phyloP scores from a whole-genome alignment of 2,329 filamentous ascomycete genomes.

The Aspergillus puulaauensis region DNA sequence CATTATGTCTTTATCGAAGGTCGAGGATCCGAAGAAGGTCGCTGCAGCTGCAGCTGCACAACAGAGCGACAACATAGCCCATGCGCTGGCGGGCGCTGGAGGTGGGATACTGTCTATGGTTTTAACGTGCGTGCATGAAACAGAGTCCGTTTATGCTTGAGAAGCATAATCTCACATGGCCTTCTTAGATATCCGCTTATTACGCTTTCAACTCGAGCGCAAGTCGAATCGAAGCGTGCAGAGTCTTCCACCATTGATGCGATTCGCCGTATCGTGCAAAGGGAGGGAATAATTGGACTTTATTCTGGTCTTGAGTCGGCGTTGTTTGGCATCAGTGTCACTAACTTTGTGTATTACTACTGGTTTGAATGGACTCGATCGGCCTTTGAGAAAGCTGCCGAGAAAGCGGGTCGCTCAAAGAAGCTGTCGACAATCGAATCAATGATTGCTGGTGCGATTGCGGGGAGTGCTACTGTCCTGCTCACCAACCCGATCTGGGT shows the following conservation, averaged over 20 bases:
- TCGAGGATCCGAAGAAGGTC: slow-evolving; percentile 34
- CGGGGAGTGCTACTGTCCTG: slow-evolving; percentile 89
- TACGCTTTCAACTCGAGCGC: slow-evolving; percentile 93
- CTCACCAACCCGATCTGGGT: slow-evolving; percentile 99
- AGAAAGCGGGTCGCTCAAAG: slow-evolving; percentile 69
- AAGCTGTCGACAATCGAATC: slow-evolving; percentile 89
- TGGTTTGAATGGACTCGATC: slow-evolving; percentile 97
- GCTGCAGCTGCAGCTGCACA: slow-evolving; percentile 65
- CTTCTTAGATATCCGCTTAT: slow-evolving; percentile 83
- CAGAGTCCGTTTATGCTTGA: background rate
- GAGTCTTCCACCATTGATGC: slow-evolving; percentile 82
- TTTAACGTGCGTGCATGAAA: slow-evolving; percentile 65
- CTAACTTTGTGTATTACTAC: slow-evolving; percentile 99
- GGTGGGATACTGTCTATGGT: slow-evolving; percentile 95
- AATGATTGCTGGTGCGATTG: slow-evolving; percentile 92
- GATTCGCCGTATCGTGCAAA: slow-evolving; percentile 80
- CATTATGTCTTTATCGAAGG: slow-evolving; percentile 42
- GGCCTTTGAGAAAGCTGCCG: slow-evolving; percentile 75
- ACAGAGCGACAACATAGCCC: slow-evolving; percentile 94
- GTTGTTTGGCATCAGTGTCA: slow-evolving; percentile 95
- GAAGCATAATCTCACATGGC: background rate
- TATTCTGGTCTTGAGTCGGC: slow-evolving; percentile 93
- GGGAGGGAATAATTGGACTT: slow-evolving; percentile 84
- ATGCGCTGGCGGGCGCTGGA: slow-evolving; percentile 88
- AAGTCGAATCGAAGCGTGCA: slow-evolving; percentile 94